Evolutionary conservation across 106 monocot species (phyloP).

Genomic region (Triglochin maritima): DNA sequence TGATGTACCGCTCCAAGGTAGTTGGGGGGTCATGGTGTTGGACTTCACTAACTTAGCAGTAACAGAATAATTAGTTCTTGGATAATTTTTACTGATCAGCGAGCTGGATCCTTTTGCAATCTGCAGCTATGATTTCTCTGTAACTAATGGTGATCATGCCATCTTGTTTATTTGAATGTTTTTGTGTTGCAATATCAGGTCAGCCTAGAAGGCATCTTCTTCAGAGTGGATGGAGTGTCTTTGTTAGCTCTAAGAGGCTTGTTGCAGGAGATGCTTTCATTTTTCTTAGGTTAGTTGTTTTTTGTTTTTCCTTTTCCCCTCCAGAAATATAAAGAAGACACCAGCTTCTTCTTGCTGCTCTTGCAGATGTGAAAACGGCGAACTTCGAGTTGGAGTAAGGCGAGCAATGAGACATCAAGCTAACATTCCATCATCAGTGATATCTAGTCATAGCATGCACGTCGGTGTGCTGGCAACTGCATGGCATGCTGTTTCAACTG

Average conservation of each 20-base stretch:
- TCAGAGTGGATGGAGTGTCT: constrained; percentile 97
- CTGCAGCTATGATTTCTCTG: no score
- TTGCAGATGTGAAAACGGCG: constrained; percentile 70
- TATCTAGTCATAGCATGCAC: constrained; percentile 94
- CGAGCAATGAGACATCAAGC: constrained; percentile 80
- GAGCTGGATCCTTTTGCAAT: no score
- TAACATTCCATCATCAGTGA: constrained; percentile 80
- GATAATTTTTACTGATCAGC: no score
- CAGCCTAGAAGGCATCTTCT: constrained; percentile 89
- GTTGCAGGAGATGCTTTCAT: constrained; percentile 98
- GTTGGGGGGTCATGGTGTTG: no score
- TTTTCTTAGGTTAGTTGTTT: constrained; percentile 52
- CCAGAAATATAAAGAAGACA: not conserved
- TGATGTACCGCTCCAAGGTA: no score
- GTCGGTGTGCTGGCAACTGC: constrained; percentile 94
- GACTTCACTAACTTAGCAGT: no score
- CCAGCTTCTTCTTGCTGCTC: not conserved
- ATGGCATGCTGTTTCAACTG: constrained; percentile 92
- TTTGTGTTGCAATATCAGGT: constrained; percentile 25
- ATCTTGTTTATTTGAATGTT: no score
- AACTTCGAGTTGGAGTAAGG: constrained; percentile 86
- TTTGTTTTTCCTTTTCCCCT: not conserved
- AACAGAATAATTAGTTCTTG: no score
- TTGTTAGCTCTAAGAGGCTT: constrained; percentile 96
- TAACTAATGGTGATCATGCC: no score